These are phyloP conservation scores for Harringtonia aguacate DNA, from an alignment of 2,329 filamentous ascomycete genomes.

Conservation along the genomic window DNA sequence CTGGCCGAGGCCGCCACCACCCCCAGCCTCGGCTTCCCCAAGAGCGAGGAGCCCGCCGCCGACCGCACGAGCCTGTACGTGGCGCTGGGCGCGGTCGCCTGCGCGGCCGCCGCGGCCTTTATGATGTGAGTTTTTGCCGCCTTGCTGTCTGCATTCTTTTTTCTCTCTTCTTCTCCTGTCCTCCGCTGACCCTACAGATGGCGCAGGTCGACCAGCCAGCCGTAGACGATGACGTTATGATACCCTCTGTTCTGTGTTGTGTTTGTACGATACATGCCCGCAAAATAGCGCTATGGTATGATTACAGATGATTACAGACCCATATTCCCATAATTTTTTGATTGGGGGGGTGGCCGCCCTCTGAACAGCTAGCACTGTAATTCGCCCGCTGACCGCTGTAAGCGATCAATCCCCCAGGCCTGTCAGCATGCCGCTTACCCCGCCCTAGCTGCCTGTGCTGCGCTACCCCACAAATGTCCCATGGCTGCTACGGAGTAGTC, in stretches of 20 bases:
- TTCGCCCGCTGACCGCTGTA: too few relatives aligned
- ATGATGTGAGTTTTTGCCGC: constrained; percentile 49
- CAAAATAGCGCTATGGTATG: too few relatives aligned
- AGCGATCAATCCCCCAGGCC: too few relatives aligned
- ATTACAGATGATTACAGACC: too few relatives aligned
- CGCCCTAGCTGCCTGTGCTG: too few relatives aligned
- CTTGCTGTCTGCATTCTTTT: background rate
- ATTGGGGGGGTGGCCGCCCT: too few relatives aligned
- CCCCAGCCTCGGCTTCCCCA: constrained; percentile 80
- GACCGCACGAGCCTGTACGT: constrained; percentile 82
- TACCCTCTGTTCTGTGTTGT: background rate
- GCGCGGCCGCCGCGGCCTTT: constrained; percentile 50
- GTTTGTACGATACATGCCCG: background rate
- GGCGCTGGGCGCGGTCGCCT: constrained; percentile 63
- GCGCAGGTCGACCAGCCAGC: constrained; percentile 11
- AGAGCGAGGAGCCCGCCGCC: constrained; percentile 73
- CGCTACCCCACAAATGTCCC: too few relatives aligned
- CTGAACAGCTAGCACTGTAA: too few relatives aligned
- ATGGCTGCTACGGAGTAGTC: too few relatives aligned
- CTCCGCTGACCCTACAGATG: constrained; percentile 6
- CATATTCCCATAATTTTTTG: too few relatives aligned
- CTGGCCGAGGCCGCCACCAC: constrained; percentile 88
- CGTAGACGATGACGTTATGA: background rate
- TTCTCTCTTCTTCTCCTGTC: background rate
- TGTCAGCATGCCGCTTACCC: too few relatives aligned